A percentile compares a stretch with the other conserved stretches of the same genome.
phyloP scores from a whole-genome alignment of 2,329 filamentous ascomycete species.

The Cladophialophora psammophila region DNA sequence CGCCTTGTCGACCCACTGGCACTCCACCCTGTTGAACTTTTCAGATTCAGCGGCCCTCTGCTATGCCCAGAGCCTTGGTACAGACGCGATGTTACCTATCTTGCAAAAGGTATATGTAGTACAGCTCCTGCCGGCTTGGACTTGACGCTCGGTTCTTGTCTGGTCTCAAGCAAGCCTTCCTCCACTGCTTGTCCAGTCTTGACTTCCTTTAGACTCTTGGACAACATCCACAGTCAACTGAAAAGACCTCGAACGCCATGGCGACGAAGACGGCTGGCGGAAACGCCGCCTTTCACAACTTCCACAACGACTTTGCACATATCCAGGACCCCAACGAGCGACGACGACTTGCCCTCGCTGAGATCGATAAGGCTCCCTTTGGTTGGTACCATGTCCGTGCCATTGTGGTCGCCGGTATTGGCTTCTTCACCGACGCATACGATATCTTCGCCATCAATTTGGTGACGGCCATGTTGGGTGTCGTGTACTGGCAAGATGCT shows the following conservation, averaged over 20 bases:
- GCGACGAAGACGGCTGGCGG: conserved; percentile 37
- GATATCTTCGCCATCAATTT: conserved; percentile 81
- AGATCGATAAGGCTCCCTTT: conserved; percentile 52
- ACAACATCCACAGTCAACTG: background rate
- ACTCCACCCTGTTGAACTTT: conserved; percentile 9
- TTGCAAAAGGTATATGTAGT: conserved; percentile 32
- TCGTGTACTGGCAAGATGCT: conserved; percentile 75
- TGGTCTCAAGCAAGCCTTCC: conserved; percentile 24
- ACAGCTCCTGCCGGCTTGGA: conserved; percentile 20
- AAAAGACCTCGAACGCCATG: conserved; percentile 24
- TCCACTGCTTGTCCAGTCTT: conserved; percentile 24
- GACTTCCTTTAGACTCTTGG: conserved; percentile 19
- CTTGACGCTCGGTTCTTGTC: conserved; percentile 11
- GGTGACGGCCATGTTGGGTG: conserved; percentile 76
- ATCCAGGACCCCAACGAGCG: conserved; percentile 76
- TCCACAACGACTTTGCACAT: conserved; percentile 74
- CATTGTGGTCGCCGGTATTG: conserved; percentile 78
- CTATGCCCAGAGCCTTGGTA: conserved; percentile 4
- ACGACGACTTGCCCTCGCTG: conserved; percentile 77
- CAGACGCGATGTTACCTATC: conserved; percentile 18
- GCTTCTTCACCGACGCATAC: conserved; percentile 89
- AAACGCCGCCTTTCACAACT: conserved; percentile 73
- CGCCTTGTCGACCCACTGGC: conserved; percentile 16
- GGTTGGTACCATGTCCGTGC: conserved; percentile 81
- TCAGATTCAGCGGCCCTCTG: conserved; percentile 9